A percentile compares a stretch with the other conserved stretches of the same genome.
phyloP scores from a whole-genome alignment of 495 filamentous ascomycete genomes.

The Penicillium steckii region DNA sequence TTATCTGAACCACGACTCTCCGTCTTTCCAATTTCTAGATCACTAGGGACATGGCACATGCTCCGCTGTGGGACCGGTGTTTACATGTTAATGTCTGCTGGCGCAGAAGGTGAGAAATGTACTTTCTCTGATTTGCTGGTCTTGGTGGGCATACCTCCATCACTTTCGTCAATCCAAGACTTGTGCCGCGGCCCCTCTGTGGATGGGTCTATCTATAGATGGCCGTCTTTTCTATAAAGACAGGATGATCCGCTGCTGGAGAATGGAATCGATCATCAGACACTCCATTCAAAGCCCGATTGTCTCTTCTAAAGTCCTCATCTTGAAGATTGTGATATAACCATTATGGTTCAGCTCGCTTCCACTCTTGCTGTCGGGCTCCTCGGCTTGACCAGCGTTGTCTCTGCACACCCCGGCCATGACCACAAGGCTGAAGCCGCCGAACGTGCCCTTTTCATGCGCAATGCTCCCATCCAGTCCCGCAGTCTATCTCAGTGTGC shows the following conservation, averaged over 20 bases:
- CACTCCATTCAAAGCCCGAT: background rate
- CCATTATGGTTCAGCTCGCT: constrained; percentile 18
- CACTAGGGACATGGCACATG: background rate
- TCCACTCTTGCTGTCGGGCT: constrained; percentile 18
- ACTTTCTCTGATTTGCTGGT: constrained; percentile 5
- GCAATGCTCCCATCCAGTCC: constrained; percentile 27
- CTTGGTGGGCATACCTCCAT: background rate
- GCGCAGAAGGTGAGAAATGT: constrained; percentile 3
- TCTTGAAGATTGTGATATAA: background rate
- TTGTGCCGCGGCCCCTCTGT: background rate
- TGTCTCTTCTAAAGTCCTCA: background rate
- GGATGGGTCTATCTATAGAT: background rate
- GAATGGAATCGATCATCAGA: background rate
- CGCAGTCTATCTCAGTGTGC: constrained; percentile 49
- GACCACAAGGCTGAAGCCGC: constrained; percentile 43
- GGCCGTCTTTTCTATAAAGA: background rate
- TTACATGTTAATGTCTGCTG: background rate
- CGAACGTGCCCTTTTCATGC: constrained; percentile 44
- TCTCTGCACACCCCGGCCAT: constrained; percentile 48
- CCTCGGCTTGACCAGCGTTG: constrained; percentile 15
- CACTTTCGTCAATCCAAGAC: constrained; percentile 1
- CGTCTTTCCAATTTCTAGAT: background rate
- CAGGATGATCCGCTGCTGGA: background rate
- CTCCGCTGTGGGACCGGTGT: constrained; percentile 11
- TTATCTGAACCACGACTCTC: background rate